These are phyloP conservation scores for Metschnikowia santaceciliae DNA, from an alignment of 805 yeast genomes.

Conservation along the genomic window DNA sequence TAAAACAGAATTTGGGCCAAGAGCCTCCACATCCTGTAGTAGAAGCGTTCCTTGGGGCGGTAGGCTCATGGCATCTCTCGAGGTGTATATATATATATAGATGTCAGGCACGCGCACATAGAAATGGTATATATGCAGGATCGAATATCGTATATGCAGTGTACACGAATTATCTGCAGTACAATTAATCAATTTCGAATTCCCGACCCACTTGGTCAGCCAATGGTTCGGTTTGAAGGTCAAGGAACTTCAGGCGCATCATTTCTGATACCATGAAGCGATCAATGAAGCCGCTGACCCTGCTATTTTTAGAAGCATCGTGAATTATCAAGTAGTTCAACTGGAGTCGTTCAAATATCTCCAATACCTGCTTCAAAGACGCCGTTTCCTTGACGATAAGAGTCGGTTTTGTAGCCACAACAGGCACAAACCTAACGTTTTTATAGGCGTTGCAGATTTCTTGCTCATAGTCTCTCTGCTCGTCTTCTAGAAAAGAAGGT, in stretches of 20 bases:
- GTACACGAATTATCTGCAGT: not conserved
- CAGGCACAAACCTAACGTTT: conserved; percentile 6
- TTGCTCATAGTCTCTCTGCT: conserved; percentile 8
- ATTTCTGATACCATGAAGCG: conserved; percentile 31
- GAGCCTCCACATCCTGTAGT: conserved; percentile 15
- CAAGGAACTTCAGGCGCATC: conserved; percentile 24
- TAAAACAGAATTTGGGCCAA: conserved; percentile 16
- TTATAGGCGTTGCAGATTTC: not conserved
- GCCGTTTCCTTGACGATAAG: conserved; percentile 28
- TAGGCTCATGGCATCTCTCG: not conserved
- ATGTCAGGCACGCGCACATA: not conserved
- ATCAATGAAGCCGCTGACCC: conserved; percentile 37
- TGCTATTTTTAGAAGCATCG: conserved; percentile 14
- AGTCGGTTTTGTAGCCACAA: conserved; percentile 15
- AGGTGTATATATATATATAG: not conserved
- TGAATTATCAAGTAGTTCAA: conserved; percentile 33
- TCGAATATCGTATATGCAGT: not conserved
- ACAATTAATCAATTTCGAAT: conserved; percentile 21
- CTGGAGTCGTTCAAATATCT: conserved; percentile 36
- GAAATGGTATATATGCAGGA: not conserved
- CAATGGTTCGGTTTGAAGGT: conserved; percentile 6
- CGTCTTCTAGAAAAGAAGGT: conserved; percentile 4
- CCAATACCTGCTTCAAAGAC: conserved; percentile 31
- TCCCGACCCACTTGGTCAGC: conserved; percentile 13
- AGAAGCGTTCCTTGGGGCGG: conserved; percentile 26